These are phyloP conservation scores for Carex scoparia DNA, from an alignment of 176 grass and related monocot genomes.

Conservation along the genomic window DNA sequence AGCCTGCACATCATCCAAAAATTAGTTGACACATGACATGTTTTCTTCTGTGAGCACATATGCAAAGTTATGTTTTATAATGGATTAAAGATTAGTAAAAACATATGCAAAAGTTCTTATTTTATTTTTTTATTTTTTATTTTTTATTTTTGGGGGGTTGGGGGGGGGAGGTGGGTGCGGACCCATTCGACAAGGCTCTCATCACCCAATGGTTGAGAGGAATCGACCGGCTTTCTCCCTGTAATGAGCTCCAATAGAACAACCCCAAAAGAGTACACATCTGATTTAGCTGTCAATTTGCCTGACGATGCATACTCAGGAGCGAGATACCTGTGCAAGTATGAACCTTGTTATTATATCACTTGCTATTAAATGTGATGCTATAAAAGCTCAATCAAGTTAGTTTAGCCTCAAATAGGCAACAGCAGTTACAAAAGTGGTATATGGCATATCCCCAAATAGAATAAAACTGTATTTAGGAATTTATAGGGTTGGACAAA, in stretches of 20 bases:
- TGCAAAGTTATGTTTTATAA: background rate
- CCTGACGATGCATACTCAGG: slow-evolving; percentile 92
- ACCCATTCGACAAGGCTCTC: slow-evolving; percentile 99
- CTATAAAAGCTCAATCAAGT: background rate
- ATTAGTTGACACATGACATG: slow-evolving; percentile 17
- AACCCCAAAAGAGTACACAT: slow-evolving; percentile 98
- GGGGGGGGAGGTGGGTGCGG: slow-evolving; percentile 7
- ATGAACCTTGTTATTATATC: background rate
- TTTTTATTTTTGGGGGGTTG: too few relatives aligned
- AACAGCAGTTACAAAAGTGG: background rate
- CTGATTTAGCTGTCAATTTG: slow-evolving; percentile 92
- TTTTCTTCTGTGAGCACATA: background rate
- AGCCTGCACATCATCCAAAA: slow-evolving; percentile 43
- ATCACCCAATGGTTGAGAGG: slow-evolving; percentile 91
- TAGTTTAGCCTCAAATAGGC: background rate
- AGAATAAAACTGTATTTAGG: background rate
- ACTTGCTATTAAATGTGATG: background rate
- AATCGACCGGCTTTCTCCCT: slow-evolving; percentile 94
- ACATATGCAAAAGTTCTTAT: too few relatives aligned
- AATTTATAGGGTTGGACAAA: background rate
- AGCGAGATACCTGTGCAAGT: slow-evolving; percentile 69
- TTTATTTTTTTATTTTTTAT: too few relatives aligned
- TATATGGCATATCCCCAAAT: background rate
- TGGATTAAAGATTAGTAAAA: background rate
- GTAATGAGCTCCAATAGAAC: slow-evolving; percentile 99